Evolutionary conservation across 2,329 filamentous ascomycete species (phyloP), one percentile per base, ranked within the genome.

Genomic region (Exophiala oligosperma): DNA sequence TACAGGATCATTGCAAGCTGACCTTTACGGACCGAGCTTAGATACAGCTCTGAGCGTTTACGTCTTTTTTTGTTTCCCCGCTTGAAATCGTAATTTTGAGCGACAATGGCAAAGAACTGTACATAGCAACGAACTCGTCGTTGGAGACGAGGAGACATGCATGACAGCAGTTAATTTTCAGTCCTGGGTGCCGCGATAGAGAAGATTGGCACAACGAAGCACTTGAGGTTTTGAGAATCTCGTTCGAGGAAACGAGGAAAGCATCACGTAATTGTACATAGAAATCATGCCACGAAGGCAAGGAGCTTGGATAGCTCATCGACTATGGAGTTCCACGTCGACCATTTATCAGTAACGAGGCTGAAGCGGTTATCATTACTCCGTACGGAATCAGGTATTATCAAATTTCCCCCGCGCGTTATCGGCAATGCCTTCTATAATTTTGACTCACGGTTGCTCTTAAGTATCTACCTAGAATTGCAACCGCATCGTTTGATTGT

Each of bases 1-100:
- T 62, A 3, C 64, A 93, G 90, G 91, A 95, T 72, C 88, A 94
- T 72, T 94, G 90, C 77, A 87, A 89, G 56, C 82, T 94, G 68
- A 87, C 87, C 1, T 92, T 94, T 71, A 81, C 76, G 52, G 72
- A 76, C 43, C 74, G 77, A 52, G 62, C 72, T 52, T 77, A 68
- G 23, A 51, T 40, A n/a, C 28, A 6, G 44, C 24, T 11, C 17
- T 17, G 17, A 17, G 17, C 17, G 11, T 14, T 32, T 14, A 29
- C 49, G 46, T 21, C 38, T 49, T 28, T n/a, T 7, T 53, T 48
- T 54, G 28, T 46, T 50, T 12, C 55, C 17, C 52, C 52, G 58
- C 50, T 43, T 57, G 54, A 46, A 56, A 53, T 51, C 44, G 35
- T 43, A 24, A 7, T 17, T 29, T 7, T 29, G 48, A 47, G 21